These are phyloP conservation scores for Triglochin maritima DNA, from an alignment of 106 monocot species.

Conservation along the genomic window DNA sequence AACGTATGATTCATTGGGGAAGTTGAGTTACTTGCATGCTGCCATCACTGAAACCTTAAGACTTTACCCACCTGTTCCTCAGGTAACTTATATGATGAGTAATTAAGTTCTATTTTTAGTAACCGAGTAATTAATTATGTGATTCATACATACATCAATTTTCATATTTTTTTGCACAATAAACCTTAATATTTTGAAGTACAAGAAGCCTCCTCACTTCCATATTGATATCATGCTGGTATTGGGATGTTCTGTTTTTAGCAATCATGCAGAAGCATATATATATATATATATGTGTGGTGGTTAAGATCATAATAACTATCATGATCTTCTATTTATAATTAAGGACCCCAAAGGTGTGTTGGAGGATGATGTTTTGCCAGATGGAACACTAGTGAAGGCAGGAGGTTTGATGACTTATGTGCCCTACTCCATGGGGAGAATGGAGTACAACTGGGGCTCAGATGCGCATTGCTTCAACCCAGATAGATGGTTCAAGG, in stretches of 20 bases:
- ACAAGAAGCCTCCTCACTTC: too few species aligned
- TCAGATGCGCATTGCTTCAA: slow-evolving; percentile 44
- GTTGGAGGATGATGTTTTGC: slow-evolving; percentile 66
- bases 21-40: slow-evolving; percentile 57
- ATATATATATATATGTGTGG: too few species aligned
- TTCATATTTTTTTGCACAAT: too few species aligned
- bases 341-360: slow-evolving; percentile 74
- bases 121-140: too few species aligned
- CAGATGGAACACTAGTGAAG: slow-evolving; percentile 68
- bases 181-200: too few species aligned
- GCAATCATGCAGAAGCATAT: not conserved
- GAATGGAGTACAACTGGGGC: slow-evolving; percentile 88
- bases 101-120: too few species aligned
- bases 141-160: too few species aligned
- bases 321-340: too few species aligned
- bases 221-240: not conserved
- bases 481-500: slow-evolving; percentile 79
- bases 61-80: slow-evolving; percentile 82
- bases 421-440: slow-evolving; percentile 83
- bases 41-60: slow-evolving; percentile 74
- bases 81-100: slow-evolving; percentile 27
- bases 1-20: slow-evolving; percentile 58
- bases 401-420: slow-evolving; percentile 68
- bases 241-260: not conserved
- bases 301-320: too few species aligned